These are phyloP conservation scores for Poa pratensis DNA, from an alignment of 176 grass and related monocot species.

Conservation along the genomic window DNA sequence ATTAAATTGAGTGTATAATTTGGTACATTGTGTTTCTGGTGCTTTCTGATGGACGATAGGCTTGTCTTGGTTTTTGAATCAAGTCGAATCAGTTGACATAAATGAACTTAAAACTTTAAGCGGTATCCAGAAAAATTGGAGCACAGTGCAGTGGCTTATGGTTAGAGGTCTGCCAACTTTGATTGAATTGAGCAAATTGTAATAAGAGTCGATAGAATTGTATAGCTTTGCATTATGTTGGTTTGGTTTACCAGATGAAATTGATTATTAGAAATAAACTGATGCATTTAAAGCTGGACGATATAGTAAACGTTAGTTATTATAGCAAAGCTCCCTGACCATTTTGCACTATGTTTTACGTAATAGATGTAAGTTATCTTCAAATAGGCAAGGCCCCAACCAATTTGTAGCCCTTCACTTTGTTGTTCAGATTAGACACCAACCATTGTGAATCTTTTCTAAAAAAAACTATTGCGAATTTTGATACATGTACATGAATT, in stretches of 20 bases:
- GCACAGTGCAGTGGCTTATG: background rate
- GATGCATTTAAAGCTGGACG: slow-evolving; percentile 22
- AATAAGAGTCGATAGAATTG: background rate
- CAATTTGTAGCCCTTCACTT: background rate
- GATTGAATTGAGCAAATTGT: slow-evolving; percentile 3
- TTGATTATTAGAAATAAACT: background rate
- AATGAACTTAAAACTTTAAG: slow-evolving; percentile 1
- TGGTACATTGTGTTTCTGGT: slow-evolving; percentile 12
- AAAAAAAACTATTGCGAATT: background rate
- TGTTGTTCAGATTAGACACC: background rate
- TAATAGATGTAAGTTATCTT: slow-evolving; percentile 10
- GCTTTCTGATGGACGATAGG: background rate
- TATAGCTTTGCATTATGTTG: background rate
- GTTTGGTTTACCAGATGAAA: slow-evolving; percentile 11
- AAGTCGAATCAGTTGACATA: slow-evolving; percentile 19
- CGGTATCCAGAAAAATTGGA: background rate
- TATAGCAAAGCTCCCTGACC: background rate
- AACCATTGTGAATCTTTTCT: slow-evolving; percentile 4
- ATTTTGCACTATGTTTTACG: background rate
- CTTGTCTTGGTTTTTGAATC: background rate
- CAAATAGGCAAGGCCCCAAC: background rate
- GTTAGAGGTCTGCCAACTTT: background rate
- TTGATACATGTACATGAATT: slow-evolving; percentile 16
- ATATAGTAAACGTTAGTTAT: background rate
- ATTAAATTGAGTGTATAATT: background rate